Conservation (phyloP, 2,329 filamentous ascomycete genomes). For the Piedraia hortae region DNA sequence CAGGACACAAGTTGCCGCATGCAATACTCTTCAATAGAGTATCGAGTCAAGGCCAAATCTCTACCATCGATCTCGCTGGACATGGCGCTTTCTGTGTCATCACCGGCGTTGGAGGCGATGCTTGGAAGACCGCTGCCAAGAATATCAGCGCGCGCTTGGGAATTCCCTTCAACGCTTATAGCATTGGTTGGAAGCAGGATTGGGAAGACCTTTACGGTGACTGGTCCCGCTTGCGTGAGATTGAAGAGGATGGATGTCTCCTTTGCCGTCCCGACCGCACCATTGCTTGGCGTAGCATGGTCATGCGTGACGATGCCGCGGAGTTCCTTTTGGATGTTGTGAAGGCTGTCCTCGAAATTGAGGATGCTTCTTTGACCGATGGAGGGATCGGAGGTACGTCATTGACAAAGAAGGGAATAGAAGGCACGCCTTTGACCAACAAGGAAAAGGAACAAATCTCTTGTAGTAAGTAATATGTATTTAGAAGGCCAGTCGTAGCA, state of each 20-base stretch:
- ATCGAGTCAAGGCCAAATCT: constrained; percentile 18
- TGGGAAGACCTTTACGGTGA: constrained; percentile 32
- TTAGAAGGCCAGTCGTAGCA: too few relatives aligned
- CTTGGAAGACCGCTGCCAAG: constrained; percentile 24
- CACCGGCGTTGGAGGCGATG: constrained; percentile 24
- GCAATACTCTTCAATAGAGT: constrained; percentile 27
- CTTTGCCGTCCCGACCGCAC: constrained; percentile 29
- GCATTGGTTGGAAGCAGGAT: constrained; percentile 27
- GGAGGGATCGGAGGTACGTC: not conserved
- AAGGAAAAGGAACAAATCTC: not conserved
- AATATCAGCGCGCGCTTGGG: constrained; percentile 13
- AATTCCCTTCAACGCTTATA: constrained; percentile 19
- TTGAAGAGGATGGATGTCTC: constrained; percentile 27
- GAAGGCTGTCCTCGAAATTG: too few relatives aligned
- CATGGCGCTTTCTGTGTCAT: constrained; percentile 19
- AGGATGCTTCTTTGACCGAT: not conserved
- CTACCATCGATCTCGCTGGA: constrained; percentile 30
- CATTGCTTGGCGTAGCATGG: constrained; percentile 21
- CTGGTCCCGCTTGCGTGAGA: constrained; percentile 23
- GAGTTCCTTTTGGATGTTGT: too few relatives aligned
- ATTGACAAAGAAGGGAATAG: not conserved
- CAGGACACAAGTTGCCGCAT: constrained; percentile 30
- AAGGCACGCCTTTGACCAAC: not conserved
- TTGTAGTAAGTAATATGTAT: not conserved
- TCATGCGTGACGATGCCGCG: not conserved